Evolutionary conservation across 169 alveolate species (phyloP), one percentile per base, ranked within the genome.

Genomic region (Plasmodium cynomolgi): DNA sequence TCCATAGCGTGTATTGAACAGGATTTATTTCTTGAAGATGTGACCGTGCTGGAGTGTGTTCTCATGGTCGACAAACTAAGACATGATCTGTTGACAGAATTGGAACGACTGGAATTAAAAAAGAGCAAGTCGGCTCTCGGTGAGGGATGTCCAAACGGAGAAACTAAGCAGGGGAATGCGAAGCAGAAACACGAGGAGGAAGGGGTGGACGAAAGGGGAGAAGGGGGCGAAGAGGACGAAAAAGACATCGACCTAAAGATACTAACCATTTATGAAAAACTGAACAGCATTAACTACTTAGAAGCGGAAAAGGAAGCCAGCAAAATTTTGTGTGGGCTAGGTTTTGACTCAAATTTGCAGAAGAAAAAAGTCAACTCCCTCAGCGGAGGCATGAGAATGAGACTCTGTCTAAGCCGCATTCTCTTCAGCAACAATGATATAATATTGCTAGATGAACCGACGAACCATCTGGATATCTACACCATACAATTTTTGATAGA

Each of bases 1-100:
- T 97, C 98, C 91, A 98, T 99, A 85, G 97, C 98, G 23, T 97
- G 98, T 85, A 99, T 99, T 5, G 99, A 99, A 92, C 99, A 99
- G 94, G 99, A 98, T 95, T 74, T 91, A 83, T 91, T 56, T 56
- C 88, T 84, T 75, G 97, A 95, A 58, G 97, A 97, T 56, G 98
- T 97, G 81, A 97, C 98, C 33, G 99, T 98, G n/a, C 92, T 99
- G 29, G 97, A 98, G 84, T 98, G 97, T 86, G 99, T 99, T 13
- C 95, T 99, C 50, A 98, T 98, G 82, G 98, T 99, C 80, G 99
- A 99, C 96, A 97, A 97, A 84, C 99, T 98, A 94, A 97, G 99
- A 95, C 90, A 92, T 71, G 97, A 96, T 71, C 95, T 99, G 71
- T 96, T 98, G 84, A 96, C 96, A 93, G 98, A 98, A 83, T 96